A percentile compares a stretch with the other conserved stretches of the same genome.
These are phyloP conservation scores for Cercospora janseana DNA, from an alignment of 2,329 filamentous ascomycete genomes.

Conservation along the genomic window DNA sequence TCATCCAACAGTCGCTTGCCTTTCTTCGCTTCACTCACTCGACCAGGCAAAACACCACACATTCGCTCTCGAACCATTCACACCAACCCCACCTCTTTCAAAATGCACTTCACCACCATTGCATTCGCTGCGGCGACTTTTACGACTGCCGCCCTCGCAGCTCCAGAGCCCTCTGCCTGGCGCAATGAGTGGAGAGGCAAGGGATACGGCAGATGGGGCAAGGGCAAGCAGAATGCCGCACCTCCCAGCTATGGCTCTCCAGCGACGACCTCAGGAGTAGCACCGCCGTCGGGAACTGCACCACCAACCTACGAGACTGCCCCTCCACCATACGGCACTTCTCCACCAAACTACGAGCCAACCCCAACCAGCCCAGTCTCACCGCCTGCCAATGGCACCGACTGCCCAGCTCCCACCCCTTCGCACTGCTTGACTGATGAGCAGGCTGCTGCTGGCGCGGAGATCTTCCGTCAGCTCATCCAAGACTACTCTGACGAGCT, in stretches of 20 bases:
- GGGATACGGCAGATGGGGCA: conserved; percentile 26
- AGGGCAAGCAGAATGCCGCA: conserved; percentile 19
- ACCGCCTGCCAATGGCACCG: conserved; percentile 10
- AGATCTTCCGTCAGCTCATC: conserved; percentile 35
- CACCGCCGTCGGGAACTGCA: too few relatives aligned
- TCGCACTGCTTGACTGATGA: conserved; percentile 28
- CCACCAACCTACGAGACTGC: conserved; percentile 6
- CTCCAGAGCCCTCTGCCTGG: conserved; percentile 17
- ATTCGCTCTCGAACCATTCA: conserved; percentile 11
- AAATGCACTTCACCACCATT: conserved; percentile 27
- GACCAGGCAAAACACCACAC: conserved; percentile 8
- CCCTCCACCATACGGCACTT: conserved; percentile 1
- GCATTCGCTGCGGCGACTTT: conserved; percentile 26
- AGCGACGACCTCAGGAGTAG: too few relatives aligned
- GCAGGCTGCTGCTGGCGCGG: conserved; percentile 29
- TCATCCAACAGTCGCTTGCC: conserved; percentile 6
- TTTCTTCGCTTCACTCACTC: conserved; percentile 6
- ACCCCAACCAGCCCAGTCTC: conserved; percentile 3
- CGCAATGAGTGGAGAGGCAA: conserved; percentile 21
- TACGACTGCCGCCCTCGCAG: conserved; percentile 22
- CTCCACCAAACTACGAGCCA: background rate
- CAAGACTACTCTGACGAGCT: conserved; percentile 34
- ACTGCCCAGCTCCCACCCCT: conserved; percentile 7
- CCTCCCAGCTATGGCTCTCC: conserved; percentile 7
- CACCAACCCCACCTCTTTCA: conserved; percentile 12